Base-by-base conservation (phyloP, 2,329 filamentous ascomycete genomes). In the Paracoccidioides brasiliensis region DNA sequence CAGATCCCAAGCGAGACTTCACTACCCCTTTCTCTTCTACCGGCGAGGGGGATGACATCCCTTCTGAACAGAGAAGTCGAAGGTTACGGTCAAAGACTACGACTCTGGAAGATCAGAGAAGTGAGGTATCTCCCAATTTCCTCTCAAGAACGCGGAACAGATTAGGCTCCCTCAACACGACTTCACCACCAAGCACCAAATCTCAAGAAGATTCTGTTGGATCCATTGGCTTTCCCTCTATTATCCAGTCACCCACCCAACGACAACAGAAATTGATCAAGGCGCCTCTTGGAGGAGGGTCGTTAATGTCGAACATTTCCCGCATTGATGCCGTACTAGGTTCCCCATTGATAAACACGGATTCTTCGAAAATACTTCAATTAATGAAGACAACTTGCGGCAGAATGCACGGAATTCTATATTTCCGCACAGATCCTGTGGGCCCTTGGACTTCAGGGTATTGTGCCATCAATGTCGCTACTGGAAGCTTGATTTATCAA, bases 351-450 rank as follows among this genome's bases (percentile, higher is more conserved):
- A 68, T 72, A 2, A 72, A 71, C 59, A 68, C 71, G 35, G 75
- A 77, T 63, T 69, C 74, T 7, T 69, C 71, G 33, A 76, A 74
- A 59, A 75, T 77, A 38, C 61, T 77, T 49, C 71, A 76, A 58
- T 64, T 77, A 51, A 77, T 77, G 75, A 77, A 76, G 59, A 76
- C 74, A 28, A 76, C 75, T 2, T 76, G 74, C 63, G 75, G 75
- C 52, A 68, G 75, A 55, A 77, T 77, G 75, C 74, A 77, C 62
- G 75, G 75, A 32, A 76, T 77, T 52, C 69, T 77, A n/a, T 77
- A 73, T 42, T 77, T 77, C 62, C 69, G 74, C 51, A 71, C 68
- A 9, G 65, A 72, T 30, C 66, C 69, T 32, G 70, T 67, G 33
- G 66, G 66, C 41, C 63, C 73, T 46, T 77, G 75, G 75, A 73